Evolutionary conservation across 169 alveolate genomes (phyloP).

Genomic region (Plasmodium malariae): DNA sequence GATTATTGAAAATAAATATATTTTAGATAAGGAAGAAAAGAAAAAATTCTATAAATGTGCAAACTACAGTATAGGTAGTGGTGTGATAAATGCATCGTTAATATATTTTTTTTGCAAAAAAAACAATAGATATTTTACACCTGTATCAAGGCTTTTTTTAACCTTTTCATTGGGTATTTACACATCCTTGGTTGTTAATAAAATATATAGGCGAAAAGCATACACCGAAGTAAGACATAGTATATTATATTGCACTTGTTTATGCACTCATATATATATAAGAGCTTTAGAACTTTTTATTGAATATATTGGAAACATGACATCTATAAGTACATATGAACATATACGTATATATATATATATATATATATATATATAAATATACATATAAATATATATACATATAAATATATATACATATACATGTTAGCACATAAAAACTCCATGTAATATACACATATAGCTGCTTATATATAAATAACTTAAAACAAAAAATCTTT

Average conservation of each 20-base stretch:
- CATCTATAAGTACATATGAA: neutral
- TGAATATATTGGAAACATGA: neutral
- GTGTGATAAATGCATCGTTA: slow-evolving; percentile 55
- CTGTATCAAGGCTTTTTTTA: slow-evolving; percentile 51
- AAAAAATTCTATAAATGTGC: slow-evolving; percentile 68
- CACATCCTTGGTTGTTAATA: slow-evolving; percentile 63
- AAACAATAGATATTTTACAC: slow-evolving; percentile 23
- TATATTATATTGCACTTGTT: neutral
- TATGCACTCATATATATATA: too few species aligned
- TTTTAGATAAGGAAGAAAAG: slow-evolving; percentile 62
- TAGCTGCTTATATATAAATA: neutral
- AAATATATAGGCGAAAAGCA: slow-evolving; percentile 65
- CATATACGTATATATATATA: neutral
- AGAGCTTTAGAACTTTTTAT: neutral
- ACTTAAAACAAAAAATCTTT: neutral
- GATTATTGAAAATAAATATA: slow-evolving; percentile 72
- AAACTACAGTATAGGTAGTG: slow-evolving; percentile 64
- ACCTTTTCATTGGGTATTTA: slow-evolving; percentile 65
- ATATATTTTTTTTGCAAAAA: slow-evolving; percentile 47
- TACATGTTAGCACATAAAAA: too few species aligned
- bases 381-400: too few species aligned
- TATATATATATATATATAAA: neutral
- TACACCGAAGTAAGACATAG: slow-evolving; percentile 42
- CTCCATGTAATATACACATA: too few species aligned
- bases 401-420: too few species aligned